phyloP scores from a whole-genome alignment of 2,329 filamentous ascomycete species.

The Ascochyta viciae-villosae region DNA sequence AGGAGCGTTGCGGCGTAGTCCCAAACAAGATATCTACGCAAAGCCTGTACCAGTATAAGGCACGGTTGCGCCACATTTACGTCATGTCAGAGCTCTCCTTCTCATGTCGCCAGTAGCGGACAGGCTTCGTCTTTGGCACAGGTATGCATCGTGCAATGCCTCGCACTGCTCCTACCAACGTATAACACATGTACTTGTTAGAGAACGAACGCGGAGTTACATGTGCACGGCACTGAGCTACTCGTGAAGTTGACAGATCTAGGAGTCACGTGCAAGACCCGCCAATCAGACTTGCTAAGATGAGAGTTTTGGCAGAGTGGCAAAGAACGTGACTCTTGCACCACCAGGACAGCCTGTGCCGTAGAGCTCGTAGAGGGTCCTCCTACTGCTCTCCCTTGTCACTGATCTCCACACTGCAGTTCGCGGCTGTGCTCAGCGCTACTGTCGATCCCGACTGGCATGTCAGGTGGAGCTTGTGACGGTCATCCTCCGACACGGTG shows the following conservation, averaged over 20 bases:
- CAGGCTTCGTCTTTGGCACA: slow-evolving; percentile 12
- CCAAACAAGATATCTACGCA: background rate
- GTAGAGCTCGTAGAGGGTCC: background rate
- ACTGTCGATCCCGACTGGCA: slow-evolving; percentile 19
- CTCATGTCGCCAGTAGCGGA: slow-evolving; percentile 21
- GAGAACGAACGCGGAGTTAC: background rate
- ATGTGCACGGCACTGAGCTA: background rate
- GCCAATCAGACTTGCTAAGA: too few relatives aligned
- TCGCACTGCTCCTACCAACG: background rate
- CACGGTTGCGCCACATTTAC: slow-evolving; percentile 23
- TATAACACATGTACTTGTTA: background rate
- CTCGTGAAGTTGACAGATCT: too few relatives aligned
- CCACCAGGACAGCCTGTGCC: background rate
- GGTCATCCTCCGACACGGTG: slow-evolving; percentile 8
- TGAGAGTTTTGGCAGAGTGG: too few relatives aligned
- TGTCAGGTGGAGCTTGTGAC: slow-evolving; percentile 6
- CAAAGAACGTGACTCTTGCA: too few relatives aligned
- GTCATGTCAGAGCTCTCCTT: slow-evolving; percentile 25
- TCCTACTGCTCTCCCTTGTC: slow-evolving; percentile 8
- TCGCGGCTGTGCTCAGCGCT: slow-evolving; percentile 17
- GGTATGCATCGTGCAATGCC: slow-evolving; percentile 12
- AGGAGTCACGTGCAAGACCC: too few relatives aligned
- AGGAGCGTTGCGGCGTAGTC: background rate
- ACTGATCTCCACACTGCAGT: slow-evolving; percentile 17
- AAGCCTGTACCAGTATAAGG: background rate